Base-by-base conservation (phyloP, 352 stramenopile genomes). In the Globisporangium takayamanum region DNA sequence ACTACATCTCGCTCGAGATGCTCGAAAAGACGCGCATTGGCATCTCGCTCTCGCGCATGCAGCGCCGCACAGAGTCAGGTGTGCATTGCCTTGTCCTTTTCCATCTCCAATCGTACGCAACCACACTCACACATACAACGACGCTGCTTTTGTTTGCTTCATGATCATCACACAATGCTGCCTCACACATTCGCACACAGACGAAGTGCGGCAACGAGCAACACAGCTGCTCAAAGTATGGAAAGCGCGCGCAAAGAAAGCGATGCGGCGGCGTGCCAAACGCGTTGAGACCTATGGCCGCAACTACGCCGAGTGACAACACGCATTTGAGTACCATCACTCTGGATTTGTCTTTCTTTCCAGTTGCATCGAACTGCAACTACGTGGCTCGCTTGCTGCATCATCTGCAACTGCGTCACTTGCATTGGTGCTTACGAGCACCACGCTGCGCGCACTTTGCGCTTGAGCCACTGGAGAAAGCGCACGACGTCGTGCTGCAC, bases 1-100 rank as follows among this genome's bases (percentile, higher is more conserved):
- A 85, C 20, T 92, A 88, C 61, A 69, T 92, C 36, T 92, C 83
- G 50, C 74, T 92, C 20, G 83, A 92, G 61, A 87, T 92, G 69
- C 62, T 92, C 46, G 83, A 92, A 65, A 86, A 92, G 66, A 92
- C 80, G 18, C 45, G 58, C 8, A 79, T 82, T 42, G 73, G 73
- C 0, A 42, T 72, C n/a, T 68, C 70, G 36, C 59, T 82, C 5
- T 66, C 70, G 42, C 73, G 70, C 1, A 46, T 79, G 50, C 62
- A 74, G 51, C 68, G 70, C 14, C 70, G 73, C 12, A 55, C 68
- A 3, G 59, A 73, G n/a, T 75, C 66, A 26, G 73, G 70, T 70
- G 5, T 39, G 33, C 33, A 39, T 12, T 39, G 33, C 10, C 33
- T 39, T 39, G 7, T 12, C 10, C 1, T 7, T 14, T 39, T 39